phyloP scores from a whole-genome alignment of 371 early-diverging fungal genomes.

The Rhizopus delemar region DNA sequence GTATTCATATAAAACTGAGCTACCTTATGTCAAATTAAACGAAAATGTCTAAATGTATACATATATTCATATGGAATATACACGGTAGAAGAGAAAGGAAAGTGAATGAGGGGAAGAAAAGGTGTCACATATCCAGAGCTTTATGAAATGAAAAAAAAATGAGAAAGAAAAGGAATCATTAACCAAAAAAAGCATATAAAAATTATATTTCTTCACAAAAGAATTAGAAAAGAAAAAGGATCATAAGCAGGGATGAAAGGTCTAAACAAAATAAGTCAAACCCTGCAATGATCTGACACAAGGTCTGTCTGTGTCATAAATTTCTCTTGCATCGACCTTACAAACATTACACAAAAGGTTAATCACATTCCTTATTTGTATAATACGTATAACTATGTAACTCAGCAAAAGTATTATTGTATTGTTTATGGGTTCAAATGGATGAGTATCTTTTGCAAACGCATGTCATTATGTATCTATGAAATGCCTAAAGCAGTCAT shows the following conservation, averaged over 20 bases:
- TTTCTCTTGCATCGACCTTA: background rate
- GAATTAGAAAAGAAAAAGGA: background rate
- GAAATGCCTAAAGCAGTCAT: background rate
- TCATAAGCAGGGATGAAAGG: background rate
- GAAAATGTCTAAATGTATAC: no score
- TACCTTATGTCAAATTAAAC: no score
- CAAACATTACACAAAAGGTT: slow-evolving; percentile 1
- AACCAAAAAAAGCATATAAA: background rate
- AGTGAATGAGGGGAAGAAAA: no score
- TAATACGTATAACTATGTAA: background rate
- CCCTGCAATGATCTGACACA: slow-evolving; percentile 1
- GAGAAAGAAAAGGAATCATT: no score
- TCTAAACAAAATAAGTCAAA: background rate
- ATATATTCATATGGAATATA: no score
- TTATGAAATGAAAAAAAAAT: background rate
- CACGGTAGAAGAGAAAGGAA: no score
- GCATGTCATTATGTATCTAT: background rate
- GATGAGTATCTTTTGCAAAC: no score
- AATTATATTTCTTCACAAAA: background rate
- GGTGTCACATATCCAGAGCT: background rate
- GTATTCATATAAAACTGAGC: no score
- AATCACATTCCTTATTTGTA: background rate
- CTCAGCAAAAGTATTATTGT: background rate
- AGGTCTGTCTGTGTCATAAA: background rate
- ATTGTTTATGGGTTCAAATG: no score